Conservation (phyloP, 495 filamentous ascomycete genomes). For the Penicillium coffeae region DNA sequence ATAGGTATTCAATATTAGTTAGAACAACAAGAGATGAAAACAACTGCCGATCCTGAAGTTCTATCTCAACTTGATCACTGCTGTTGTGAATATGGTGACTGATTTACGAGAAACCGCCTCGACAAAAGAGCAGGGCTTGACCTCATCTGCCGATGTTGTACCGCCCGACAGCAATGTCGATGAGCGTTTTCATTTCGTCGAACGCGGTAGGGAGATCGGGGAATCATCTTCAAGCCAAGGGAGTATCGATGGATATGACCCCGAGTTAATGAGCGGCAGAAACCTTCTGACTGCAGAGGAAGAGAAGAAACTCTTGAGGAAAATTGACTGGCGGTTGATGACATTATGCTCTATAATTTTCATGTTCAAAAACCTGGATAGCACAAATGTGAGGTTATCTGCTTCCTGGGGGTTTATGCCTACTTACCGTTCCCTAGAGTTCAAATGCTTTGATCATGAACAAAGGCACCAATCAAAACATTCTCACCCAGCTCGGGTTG, state of each 20-base stretch:
- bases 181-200: constrained; percentile 18
- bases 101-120: not conserved
- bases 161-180: constrained; percentile 19
- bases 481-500: constrained; percentile 37
- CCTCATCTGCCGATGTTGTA: not conserved
- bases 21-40: no score
- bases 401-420: not conserved
- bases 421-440: constrained; percentile 14
- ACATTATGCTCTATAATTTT: constrained; percentile 41
- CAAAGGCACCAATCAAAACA: constrained; percentile 32
- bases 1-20: not conserved
- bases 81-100: not conserved
- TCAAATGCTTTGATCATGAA: constrained; percentile 42
- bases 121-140: not conserved
- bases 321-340: constrained; percentile 46
- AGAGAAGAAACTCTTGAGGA: constrained; percentile 39
- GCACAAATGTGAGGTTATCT: constrained; percentile 31
- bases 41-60: no score
- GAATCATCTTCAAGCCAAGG: constrained; percentile 23
- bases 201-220: constrained; percentile 12
- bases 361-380: constrained; percentile 42
- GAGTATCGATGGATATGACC: constrained; percentile 36
- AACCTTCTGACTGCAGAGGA: constrained; percentile 34
- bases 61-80: not conserved
- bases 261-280: constrained; percentile 37